These are phyloP conservation scores for Sporothrix curviconia DNA, from an alignment of 2,329 filamentous ascomycete genomes.

Conservation along the genomic window DNA sequence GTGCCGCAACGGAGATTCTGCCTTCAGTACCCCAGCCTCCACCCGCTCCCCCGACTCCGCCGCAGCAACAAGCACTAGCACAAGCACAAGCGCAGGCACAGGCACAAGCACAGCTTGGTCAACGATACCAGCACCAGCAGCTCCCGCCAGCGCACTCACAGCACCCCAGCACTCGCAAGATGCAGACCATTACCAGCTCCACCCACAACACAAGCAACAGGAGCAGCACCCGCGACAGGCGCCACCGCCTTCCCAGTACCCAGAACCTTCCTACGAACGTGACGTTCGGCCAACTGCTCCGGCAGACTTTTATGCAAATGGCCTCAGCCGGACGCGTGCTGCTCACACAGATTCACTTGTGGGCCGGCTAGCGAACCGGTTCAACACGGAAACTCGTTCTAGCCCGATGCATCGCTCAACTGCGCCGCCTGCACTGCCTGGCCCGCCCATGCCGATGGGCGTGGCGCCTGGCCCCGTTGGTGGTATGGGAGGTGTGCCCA, in stretches of 20 bases:
- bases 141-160: neutral
- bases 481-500: slow-evolving; percentile 2
- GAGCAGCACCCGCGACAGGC: slow-evolving; percentile 15
- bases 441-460: slow-evolving; percentile 11
- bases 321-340: slow-evolving; percentile 38
- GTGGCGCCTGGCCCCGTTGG: neutral
- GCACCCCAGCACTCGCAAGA: neutral
- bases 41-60: slow-evolving; percentile 18
- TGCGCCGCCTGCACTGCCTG: slow-evolving; percentile 20
- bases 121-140: neutral
- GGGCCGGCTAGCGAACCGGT: slow-evolving; percentile 44
- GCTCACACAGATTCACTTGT: slow-evolving; percentile 40
- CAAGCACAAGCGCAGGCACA: slow-evolving; percentile 15
- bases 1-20: slow-evolving; percentile 31
- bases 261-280: slow-evolving; percentile 30
- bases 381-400: slow-evolving; percentile 38
- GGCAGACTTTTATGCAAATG: slow-evolving; percentile 36
- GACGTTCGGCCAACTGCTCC: slow-evolving; percentile 29
- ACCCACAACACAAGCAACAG: slow-evolving; percentile 12
- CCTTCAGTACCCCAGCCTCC: slow-evolving; percentile 29
- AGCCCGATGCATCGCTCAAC: slow-evolving; percentile 21
- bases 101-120: neutral
- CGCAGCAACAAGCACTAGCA: slow-evolving; percentile 12
- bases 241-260: slow-evolving; percentile 9
- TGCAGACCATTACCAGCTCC: neutral